Evolutionary conservation across 179 eudicot genomes (phyloP).

Genomic region (Patellifolia procumbens): DNA sequence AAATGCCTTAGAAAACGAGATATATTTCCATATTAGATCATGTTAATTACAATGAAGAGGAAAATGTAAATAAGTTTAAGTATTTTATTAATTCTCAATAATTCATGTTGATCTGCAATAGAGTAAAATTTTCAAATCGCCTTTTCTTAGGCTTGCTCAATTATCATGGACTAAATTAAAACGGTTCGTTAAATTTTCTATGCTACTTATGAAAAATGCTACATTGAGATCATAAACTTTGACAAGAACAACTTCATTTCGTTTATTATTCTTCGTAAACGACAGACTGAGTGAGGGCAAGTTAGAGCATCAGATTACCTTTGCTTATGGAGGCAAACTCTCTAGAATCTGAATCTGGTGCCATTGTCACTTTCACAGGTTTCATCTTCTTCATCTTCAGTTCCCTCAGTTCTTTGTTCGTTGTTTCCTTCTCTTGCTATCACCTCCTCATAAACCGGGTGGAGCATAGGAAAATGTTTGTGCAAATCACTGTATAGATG

Average conservation of each 20-base stretch:
- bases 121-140: no score
- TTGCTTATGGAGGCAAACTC: neutral
- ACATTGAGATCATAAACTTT: neutral
- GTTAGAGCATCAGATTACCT: neutral
- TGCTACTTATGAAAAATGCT: no score
- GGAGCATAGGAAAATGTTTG: neutral
- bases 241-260: neutral
- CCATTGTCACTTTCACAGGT: no score
- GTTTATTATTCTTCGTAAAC: no score
- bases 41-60: neutral
- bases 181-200: no score
- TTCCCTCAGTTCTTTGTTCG: neutral
- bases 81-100: neutral
- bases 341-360: neutral
- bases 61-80: neutral
- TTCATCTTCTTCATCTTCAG: neutral
- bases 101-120: neutral
- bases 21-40: neutral
- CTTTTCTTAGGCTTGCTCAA: no score
- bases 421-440: neutral
- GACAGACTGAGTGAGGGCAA: neutral
- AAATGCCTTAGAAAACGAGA: neutral
- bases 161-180: no score
- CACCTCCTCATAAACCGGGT: neutral
- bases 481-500: no score